Percentiles rank a stretch among this genome's conserved stretches.
Conservation (phyloP, 176 grass and related monocot species). For the Ensete ventricosum region DNA sequence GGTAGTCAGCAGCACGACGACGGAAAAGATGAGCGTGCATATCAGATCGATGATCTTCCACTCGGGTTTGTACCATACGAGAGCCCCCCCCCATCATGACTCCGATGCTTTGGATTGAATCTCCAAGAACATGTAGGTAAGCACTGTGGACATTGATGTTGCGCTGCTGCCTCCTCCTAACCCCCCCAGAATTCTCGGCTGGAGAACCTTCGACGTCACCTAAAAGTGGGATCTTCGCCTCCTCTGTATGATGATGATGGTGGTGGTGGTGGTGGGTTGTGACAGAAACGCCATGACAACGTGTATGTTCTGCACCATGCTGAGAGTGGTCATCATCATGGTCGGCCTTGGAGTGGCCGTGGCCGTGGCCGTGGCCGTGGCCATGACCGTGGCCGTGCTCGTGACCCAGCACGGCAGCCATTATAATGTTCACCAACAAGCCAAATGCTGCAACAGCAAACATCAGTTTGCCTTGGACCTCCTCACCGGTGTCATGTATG, state of each 20-base stretch:
- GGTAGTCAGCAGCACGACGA: conserved; percentile 14
- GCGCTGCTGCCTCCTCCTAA: not conserved
- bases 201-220: not conserved
- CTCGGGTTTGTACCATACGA: conserved; percentile 16
- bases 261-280: conserved; percentile 6
- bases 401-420: conserved; percentile 15
- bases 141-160: conserved; percentile 16
- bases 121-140: conserved; percentile 18
- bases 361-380: not conserved
- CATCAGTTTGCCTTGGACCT: conserved; percentile 9
- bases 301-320: not conserved
- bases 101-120: conserved; percentile 10
- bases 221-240: not conserved
- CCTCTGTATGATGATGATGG: not conserved
- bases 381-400: conserved; percentile 2
- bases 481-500: not conserved
- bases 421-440: conserved; percentile 10
- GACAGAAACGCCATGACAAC: not conserved
- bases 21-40: conserved; percentile 10
- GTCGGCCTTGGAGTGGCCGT: not conserved
- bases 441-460: conserved; percentile 14
- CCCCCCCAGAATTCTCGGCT: not conserved
- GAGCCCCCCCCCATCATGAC: conserved; percentile 12
- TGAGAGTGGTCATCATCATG: conserved; percentile 1
- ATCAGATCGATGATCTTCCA: conserved; percentile 10